Percentiles rank a stretch among this genome's conserved stretches.
These are phyloP conservation scores for Blastocystis sp. DNA, from an alignment of 352 stramenopile species.

Conservation along the genomic window DNA sequence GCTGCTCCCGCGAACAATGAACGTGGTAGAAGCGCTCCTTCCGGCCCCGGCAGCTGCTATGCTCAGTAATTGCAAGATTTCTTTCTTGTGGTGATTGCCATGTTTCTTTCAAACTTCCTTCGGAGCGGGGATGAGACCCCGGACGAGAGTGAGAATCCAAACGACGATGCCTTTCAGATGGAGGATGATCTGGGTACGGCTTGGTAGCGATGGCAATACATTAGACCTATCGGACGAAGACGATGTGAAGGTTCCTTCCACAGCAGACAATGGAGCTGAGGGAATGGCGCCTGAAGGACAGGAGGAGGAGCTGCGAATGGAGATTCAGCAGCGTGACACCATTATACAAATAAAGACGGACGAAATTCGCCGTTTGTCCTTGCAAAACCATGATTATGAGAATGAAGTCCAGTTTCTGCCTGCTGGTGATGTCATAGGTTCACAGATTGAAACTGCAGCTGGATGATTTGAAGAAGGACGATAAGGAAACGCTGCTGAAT, in stretches of 20 bases:
- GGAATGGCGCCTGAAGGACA: too few species aligned
- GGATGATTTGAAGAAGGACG: background rate
- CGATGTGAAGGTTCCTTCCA: background rate
- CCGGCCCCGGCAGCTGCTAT: conserved; percentile 54
- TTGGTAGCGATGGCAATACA: background rate
- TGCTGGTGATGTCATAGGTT: background rate
- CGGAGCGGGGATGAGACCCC: background rate
- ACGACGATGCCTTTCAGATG: background rate
- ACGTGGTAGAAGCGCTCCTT: conserved; percentile 38
- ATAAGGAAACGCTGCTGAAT: background rate
- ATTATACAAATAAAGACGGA: conserved; percentile 1
- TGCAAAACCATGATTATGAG: conserved; percentile 55
- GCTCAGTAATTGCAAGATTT: conserved; percentile 11
- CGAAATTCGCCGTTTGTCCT: conserved; percentile 28
- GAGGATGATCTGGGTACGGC: background rate
- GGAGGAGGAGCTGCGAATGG: background rate
- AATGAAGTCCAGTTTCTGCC: background rate
- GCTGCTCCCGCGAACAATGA: conserved; percentile 52
- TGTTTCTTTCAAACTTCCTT: background rate
- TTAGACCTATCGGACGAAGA: conserved; percentile 44
- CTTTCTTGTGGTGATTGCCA: background rate
- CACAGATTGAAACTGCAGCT: background rate
- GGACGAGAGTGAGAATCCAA: background rate
- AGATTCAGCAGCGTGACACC: conserved; percentile 24
- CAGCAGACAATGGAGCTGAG: background rate